These are phyloP conservation scores for Penicillium brevicompactum DNA, from an alignment of 2,329 filamentous ascomycete genomes.

Conservation along the genomic window DNA sequence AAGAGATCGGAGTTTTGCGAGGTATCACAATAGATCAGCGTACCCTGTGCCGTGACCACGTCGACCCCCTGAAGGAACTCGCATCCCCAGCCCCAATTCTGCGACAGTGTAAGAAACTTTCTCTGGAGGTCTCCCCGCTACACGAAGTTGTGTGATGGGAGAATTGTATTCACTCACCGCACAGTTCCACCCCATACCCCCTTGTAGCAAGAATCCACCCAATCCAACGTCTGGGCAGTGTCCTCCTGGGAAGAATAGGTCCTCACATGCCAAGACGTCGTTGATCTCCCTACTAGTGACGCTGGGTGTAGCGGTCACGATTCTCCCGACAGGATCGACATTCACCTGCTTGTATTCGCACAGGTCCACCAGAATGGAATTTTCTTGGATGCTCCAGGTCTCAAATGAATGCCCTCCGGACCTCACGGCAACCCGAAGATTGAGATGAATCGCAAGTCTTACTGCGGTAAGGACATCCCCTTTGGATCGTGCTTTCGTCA, in stretches of 20 bases:
- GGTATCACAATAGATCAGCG: constrained; percentile 25
- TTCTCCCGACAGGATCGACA: constrained; percentile 38
- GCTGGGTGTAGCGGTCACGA: constrained; percentile 50
- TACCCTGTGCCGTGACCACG: constrained; percentile 51
- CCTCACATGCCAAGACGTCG: constrained; percentile 24
- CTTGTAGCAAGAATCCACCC: constrained; percentile 59
- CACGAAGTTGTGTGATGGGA: neutral
- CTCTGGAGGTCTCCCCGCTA: neutral
- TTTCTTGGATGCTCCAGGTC: constrained; percentile 52
- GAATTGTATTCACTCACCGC: constrained; percentile 37
- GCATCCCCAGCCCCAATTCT: constrained; percentile 52
- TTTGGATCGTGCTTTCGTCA: constrained; percentile 42
- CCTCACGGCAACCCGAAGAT: constrained; percentile 48
- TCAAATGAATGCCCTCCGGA: constrained; percentile 55
- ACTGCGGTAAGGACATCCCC: constrained; percentile 43
- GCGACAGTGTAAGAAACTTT: neutral
- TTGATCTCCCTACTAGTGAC: constrained; percentile 46
- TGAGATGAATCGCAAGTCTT: constrained; percentile 37
- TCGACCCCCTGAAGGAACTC: constrained; percentile 49
- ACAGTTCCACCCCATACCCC: constrained; percentile 62
- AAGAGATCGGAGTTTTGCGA: constrained; percentile 50
- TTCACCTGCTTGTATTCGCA: constrained; percentile 43
- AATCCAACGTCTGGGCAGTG: constrained; percentile 61
- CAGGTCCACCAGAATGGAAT: constrained; percentile 49
- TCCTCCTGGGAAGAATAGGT: constrained; percentile 55